Evolutionary conservation across 2,329 filamentous ascomycete genomes (phyloP), one percentile per base, ranked within the genome.

Genomic region (Chaetomiaceae sp.): DNA sequence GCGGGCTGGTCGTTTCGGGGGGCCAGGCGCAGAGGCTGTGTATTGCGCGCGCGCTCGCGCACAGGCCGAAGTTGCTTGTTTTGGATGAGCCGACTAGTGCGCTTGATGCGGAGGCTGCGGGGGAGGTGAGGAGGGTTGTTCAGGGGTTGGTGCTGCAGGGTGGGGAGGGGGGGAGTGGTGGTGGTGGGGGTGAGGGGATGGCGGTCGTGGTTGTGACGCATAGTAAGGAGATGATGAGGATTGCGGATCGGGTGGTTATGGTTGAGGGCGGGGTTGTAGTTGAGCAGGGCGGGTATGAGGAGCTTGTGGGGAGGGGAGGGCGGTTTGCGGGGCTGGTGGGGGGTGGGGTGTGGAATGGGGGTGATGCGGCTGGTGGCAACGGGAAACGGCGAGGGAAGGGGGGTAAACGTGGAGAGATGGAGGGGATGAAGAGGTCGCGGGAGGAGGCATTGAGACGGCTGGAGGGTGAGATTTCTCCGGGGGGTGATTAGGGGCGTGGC

Each of bases 41-140:
- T 17, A 90, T 96, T 54, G 89, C 91, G 0, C 76, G 91, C 1
- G 89, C 90, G 0, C 72, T 96, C 0, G 77, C 87, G 0, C 77
- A 89, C 0, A 72, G 76, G 13, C 90, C 90, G 0, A 75, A 78
- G 35, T 72, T 96, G 2, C 70, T 96, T 14, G 77, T 96, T 2
- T 70, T 96, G 2, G 92, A 97, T 60, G 91, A 96, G 69, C 88
- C 90, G 1, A 96, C 91, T 0, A 87, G 83, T 21, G 85, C 86
- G 0, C 73, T 97, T 0, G 91, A 96, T 62, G 74, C 77, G 0
- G 79, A 84, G 58, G 85, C 78, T 34, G 83, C 87, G 0, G 75
- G 75, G 3, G 68, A 76, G 2, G 77, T 96, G 3, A 73, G 86
- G 12, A 68, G 77, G 8, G 85, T 85, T 0, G 74, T 95, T 35